Conservation (phyloP, 495 filamentous ascomycete genomes). For the Astrocystis sublimbata region DNA sequence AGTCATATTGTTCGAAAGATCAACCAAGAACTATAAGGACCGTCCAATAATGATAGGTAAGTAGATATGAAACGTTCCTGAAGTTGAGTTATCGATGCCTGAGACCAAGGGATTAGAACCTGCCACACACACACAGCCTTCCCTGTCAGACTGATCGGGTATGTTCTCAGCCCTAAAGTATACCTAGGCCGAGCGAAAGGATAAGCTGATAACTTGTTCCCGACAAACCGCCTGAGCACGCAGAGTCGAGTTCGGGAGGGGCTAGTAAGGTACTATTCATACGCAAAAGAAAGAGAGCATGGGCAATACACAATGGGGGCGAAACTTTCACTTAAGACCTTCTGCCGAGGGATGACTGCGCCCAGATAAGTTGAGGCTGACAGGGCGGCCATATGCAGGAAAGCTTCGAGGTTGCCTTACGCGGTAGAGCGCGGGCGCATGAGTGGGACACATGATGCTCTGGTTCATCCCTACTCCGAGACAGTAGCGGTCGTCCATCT, state of each 20-base stretch:
- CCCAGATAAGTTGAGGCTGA: slow-evolving; percentile 17
- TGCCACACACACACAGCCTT: slow-evolving; percentile 7
- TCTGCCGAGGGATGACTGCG: slow-evolving; percentile 8
- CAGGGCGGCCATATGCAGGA: slow-evolving; percentile 9
- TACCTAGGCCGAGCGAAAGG: background rate
- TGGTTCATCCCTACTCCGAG: background rate
- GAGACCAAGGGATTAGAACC: background rate
- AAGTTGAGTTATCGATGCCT: background rate
- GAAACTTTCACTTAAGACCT: background rate
- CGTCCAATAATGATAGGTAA: too few species aligned
- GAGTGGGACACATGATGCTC: slow-evolving; percentile 1
- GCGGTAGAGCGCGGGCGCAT: slow-evolving; percentile 14
- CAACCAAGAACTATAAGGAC: background rate
- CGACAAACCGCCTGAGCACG: too few species aligned
- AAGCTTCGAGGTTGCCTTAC: slow-evolving; percentile 7
- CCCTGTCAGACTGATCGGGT: background rate
- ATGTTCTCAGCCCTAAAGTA: background rate
- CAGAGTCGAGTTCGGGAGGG: background rate
- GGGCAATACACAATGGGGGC: slow-evolving; percentile 3
- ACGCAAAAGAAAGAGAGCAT: background rate
- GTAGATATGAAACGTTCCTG: background rate
- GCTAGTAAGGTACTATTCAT: background rate
- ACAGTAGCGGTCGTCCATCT: background rate
- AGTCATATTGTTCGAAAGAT: slow-evolving; percentile 3
- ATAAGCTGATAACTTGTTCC: slow-evolving; percentile 3